Conservation (phyloP, 2,329 filamentous ascomycete genomes). For the Xylariaceae sp. region DNA sequence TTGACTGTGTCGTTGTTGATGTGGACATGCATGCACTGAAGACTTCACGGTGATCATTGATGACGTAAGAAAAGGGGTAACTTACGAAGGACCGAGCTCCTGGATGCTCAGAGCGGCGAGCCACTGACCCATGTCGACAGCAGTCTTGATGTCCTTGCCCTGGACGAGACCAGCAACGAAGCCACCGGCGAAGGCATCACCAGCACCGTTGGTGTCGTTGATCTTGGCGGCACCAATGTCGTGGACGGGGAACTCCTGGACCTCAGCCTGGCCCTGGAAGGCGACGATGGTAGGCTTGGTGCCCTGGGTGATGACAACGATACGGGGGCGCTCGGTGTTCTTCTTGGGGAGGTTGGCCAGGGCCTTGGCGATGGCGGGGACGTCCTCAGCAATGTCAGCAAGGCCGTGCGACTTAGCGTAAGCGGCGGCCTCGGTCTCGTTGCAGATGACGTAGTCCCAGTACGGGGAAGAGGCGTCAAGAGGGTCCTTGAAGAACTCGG, state of each 20-base stretch:
- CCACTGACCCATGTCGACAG: slow-evolving; percentile 93
- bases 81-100: slow-evolving; percentile 93
- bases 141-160: slow-evolving; percentile 71
- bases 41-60: no score
- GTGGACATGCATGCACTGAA: not conserved
- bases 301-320: slow-evolving; percentile 91
- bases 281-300: slow-evolving; percentile 86
- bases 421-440: slow-evolving; percentile 87
- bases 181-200: slow-evolving; percentile 93
- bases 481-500: slow-evolving; percentile 95
- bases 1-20: not conserved
- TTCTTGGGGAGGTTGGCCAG: slow-evolving; percentile 88
- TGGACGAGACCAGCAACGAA: slow-evolving; percentile 85
- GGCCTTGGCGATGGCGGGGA: slow-evolving; percentile 77
- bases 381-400: slow-evolving; percentile 47
- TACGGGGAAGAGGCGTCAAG: slow-evolving; percentile 82
- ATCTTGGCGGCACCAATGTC: slow-evolving; percentile 72
- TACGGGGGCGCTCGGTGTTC: slow-evolving; percentile 76
- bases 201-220: slow-evolving; percentile 93
- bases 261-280: slow-evolving; percentile 61
- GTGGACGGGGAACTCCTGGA: slow-evolving; percentile 77
- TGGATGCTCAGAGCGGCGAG: slow-evolving; percentile 88
- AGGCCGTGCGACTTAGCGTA: slow-evolving; percentile 67
- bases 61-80: slow-evolving; percentile 30
- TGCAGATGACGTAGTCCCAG: slow-evolving; percentile 94